Base-by-base conservation (phyloP, 495 filamentous ascomycete species). In the Penicillium verhagenii region DNA sequence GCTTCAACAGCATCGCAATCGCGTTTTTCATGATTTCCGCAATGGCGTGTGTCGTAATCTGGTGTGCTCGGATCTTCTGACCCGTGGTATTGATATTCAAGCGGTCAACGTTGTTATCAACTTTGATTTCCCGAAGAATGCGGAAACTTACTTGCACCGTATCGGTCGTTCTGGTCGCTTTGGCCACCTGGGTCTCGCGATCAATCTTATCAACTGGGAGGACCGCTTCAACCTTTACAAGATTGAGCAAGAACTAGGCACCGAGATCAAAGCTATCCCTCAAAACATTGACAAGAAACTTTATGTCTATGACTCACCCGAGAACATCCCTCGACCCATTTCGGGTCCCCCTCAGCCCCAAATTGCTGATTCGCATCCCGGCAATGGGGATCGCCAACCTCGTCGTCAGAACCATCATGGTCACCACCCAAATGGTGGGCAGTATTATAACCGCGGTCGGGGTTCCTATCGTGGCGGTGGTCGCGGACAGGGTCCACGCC, bases 61-160 rank as follows among this genome's bases (percentile, higher is more conserved):
- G 8, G 94, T 99, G 50, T 99, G 94, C 73, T 99, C 94, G 1
- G 94, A 99, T 74, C 81, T 99, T 25, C 83, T 99, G 28, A 99
- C 94, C 53, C 92, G 94, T 66, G 94, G 94, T 80, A 99, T 99
- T 65, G 94, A 99, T 73, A 99, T 99, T 61, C 94, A 99, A 76
- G 94, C 95, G 18, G 94, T 99, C 59, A 99, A 99, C 61, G 94
- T 99, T 45, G 94, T 99, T 61, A 99, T 99, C 80, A 99, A 99
- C 72, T 99, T 99, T 63, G 94, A 99, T 67, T 99, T 99, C 73
- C 94, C 94, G 7, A 99, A 99, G 78, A 97, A 99, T 64, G 95
- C 94, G 20, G 94, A 99, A 72, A 99, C 94, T 0, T 99, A 99
- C 69, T 89, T 99, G 20, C 94, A 99, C 73, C 92, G 94, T 57